Conservation (phyloP, 768 basidiomycete species). For the Tephrocybe sp. region DNA sequence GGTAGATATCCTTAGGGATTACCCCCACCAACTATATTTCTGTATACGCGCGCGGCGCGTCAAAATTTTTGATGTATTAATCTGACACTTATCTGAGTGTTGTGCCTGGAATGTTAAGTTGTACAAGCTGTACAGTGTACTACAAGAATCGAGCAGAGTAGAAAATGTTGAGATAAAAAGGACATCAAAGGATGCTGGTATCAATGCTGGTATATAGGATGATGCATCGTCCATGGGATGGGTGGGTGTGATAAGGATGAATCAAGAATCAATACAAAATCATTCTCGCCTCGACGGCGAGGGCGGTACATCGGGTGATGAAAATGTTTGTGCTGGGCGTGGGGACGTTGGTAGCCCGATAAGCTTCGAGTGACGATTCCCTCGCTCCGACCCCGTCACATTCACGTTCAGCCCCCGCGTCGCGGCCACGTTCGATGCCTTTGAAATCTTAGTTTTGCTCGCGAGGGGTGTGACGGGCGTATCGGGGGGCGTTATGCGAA, state of each 20-base stretch:
- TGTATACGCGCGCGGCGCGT: too few species aligned
- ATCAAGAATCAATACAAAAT: constrained; percentile 7
- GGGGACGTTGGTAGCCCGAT: constrained; percentile 63
- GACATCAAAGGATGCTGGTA: constrained; percentile 14
- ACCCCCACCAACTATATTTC: not conserved
- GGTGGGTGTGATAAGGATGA: constrained; percentile 2
- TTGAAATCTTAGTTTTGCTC: constrained; percentile 42
- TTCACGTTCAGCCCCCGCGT: constrained; percentile 71
- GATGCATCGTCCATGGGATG: constrained; percentile 5
- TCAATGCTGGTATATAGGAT: constrained; percentile 18
- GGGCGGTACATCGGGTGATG: constrained; percentile 31
- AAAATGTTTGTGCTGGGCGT: constrained; percentile 33
- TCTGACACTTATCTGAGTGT: too few species aligned
- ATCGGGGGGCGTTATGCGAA: constrained; percentile 39
- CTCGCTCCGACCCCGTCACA: constrained; percentile 48
- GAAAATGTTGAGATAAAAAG: constrained; percentile 7
- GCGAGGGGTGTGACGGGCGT: constrained; percentile 44
- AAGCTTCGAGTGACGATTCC: constrained; percentile 64
- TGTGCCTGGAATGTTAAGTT: too few species aligned
- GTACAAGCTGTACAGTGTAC: too few species aligned
- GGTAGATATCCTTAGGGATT: not conserved
- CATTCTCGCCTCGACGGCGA: constrained; percentile 25
- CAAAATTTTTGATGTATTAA: too few species aligned
- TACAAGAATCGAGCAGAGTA: constrained; percentile 14
- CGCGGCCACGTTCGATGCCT: constrained; percentile 62